Evolutionary conservation across 2,329 filamentous ascomycete genomes (phyloP), one percentile per base, ranked within the genome.

Genomic region (Leptographium galeiforme): DNA sequence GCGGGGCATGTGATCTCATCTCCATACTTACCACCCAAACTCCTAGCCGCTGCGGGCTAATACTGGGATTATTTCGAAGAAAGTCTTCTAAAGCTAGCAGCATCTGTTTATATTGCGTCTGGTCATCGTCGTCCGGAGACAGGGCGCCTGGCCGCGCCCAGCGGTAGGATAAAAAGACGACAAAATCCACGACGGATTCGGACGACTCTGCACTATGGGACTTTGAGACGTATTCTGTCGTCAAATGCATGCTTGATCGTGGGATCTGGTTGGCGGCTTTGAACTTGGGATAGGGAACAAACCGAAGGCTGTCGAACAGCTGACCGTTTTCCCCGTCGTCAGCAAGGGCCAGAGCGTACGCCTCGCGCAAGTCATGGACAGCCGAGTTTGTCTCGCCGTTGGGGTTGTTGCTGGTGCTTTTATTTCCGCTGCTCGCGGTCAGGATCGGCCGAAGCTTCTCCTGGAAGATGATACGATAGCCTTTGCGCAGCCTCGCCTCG

Each of bases 151-250:
- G 59, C 10, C 60, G 62, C 16, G 63, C 61, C 67, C 67, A 68
- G 32, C 64, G 55, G 50, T 68, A 69, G 0, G 66, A 68, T 48
- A 68, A 60, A 59, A 69, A 69, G 25, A 68, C 58, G 48, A 68
- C 55, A 41, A 63, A 41, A 41, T 41, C 39, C 13, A 41, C 14
- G 5, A 8, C 13, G n/a, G 39, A 66, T 16, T 48, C 30, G 3
- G 56, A 43, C 1, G 47, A 53, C n/a, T 50, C 38, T 8, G 43
- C 25, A 16, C 5, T 34, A 11, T 33, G 45, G 8, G 44, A 13
- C 36, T 34, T 18, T 7, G 32, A 5, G 19, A 48, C 19, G 30
- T 55, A 61, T 4, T 56, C 49, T 8, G 52, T 40, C 16, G 59
- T 51, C 19, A 62, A 50, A 1, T 53, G 54, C 32, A 63, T 62